Conservation (phyloP, 768 basidiomycete species). For the Trametes gibbosa region DNA sequence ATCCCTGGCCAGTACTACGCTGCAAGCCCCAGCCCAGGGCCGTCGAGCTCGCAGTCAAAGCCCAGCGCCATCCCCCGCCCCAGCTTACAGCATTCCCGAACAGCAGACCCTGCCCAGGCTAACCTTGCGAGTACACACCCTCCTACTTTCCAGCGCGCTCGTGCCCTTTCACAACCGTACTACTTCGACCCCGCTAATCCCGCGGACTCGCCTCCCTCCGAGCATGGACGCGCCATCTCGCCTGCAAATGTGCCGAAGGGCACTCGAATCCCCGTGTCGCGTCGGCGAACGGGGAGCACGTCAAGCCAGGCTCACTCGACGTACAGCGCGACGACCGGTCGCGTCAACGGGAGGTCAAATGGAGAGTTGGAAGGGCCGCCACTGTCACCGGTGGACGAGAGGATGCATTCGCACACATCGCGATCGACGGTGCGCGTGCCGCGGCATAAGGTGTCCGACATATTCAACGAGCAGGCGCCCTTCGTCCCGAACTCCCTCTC, state of each 20-base stretch:
- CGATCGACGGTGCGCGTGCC: constrained; percentile 28
- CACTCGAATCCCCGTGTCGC: constrained; percentile 51
- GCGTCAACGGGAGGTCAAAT: constrained; percentile 33
- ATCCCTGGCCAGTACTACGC: constrained; percentile 23
- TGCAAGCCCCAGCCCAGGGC: constrained; percentile 5
- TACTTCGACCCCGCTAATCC: constrained; percentile 38
- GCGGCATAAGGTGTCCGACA: constrained; percentile 40
- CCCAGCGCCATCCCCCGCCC: constrained; percentile 50
- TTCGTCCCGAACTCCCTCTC: constrained; percentile 46
- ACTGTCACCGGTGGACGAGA: constrained; percentile 30
- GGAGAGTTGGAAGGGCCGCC: constrained; percentile 26
- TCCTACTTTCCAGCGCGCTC: constrained; percentile 43
- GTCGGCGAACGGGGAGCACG: constrained; percentile 39
- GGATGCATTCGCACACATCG: constrained; percentile 27
- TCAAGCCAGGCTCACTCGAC: constrained; percentile 38
- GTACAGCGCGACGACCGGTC: constrained; percentile 23
- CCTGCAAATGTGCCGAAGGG: constrained; percentile 39
- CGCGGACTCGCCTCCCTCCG: constrained; percentile 34
- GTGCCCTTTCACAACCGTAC: constrained; percentile 67
- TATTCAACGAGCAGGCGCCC: constrained; percentile 65
- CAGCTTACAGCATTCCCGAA: constrained; percentile 38
- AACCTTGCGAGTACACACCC: constrained; percentile 18
- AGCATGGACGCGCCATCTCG: constrained; percentile 19
- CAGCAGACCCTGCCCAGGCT: constrained; percentile 26
- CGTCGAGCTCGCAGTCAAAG: constrained; percentile 24